These are phyloP conservation scores for Globisporangium paddicum DNA, from an alignment of 352 stramenopile species.

Conservation along the genomic window DNA sequence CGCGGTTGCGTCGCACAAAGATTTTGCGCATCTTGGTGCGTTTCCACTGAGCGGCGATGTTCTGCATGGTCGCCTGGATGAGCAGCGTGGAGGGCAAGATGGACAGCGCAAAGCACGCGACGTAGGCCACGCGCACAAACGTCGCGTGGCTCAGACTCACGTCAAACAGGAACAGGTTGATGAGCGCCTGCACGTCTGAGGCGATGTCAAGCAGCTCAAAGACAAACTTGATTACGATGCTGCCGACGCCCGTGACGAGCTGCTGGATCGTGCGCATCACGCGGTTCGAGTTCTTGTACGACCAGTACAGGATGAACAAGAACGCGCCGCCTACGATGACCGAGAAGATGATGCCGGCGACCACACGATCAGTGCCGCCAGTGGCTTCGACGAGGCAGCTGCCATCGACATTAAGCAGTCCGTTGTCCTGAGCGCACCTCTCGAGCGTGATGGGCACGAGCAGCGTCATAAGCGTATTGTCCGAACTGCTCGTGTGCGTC, in stretches of 20 bases:
- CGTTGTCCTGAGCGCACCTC: conserved; percentile 10
- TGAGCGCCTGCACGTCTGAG: conserved; percentile 14
- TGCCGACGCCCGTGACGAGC: conserved; percentile 14
- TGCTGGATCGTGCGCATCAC: conserved; percentile 12
- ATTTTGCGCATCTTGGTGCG: conserved; percentile 8
- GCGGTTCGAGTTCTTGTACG: conserved; percentile 18
- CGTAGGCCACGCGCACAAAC: conserved; percentile 17
- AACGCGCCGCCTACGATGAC: conserved; percentile 7
- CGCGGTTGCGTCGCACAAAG: background rate
- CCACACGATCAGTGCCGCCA: conserved; percentile 1
- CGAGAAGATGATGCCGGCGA: conserved; percentile 15
- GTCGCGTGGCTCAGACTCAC: conserved; percentile 10
- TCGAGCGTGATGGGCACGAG: conserved; percentile 1
- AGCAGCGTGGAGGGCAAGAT: conserved; percentile 6
- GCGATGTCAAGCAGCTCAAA: conserved; percentile 21
- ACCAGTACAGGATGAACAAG: conserved; percentile 17
- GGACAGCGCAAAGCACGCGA: conserved; percentile 15
- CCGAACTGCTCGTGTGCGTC: background rate
- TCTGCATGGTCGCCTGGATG: conserved; percentile 15
- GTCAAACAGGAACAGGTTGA: conserved; percentile 21
- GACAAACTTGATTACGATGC: conserved; percentile 9
- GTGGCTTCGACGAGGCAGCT: conserved; percentile 14
- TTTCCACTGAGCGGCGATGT: conserved; percentile 13
- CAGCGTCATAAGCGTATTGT: background rate
- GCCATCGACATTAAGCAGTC: conserved; percentile 8